Conservation (phyloP, 83 land plant genomes). For the Picea engelmannii region DNA sequence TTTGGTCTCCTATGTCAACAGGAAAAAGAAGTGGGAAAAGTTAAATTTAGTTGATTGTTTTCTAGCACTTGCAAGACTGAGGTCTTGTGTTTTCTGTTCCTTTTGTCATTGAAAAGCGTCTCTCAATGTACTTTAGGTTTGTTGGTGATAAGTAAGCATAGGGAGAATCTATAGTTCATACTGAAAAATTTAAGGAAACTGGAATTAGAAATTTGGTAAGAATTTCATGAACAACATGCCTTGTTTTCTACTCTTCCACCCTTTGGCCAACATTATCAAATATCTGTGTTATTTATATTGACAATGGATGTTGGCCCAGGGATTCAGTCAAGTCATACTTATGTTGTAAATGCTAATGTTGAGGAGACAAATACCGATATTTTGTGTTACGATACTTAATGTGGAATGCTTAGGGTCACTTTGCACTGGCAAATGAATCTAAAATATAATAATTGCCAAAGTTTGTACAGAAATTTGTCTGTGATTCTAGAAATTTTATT, state of each 20-base stretch:
- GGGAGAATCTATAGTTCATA: not conserved
- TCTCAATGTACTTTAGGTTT: not conserved
- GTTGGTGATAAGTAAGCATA: not conserved
- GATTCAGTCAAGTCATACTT: too few relatives aligned
- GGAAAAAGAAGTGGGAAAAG: not conserved
- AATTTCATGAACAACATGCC: too few relatives aligned
- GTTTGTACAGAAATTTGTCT: not conserved
- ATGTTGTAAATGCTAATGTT: not conserved
- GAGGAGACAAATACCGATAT: not conserved
- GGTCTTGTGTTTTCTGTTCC: not conserved
- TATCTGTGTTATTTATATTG: too few relatives aligned
- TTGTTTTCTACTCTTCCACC: too few relatives aligned
- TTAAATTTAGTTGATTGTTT: not conserved
- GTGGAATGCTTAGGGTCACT: not conserved
- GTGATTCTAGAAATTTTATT: not conserved
- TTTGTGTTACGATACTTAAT: not conserved
- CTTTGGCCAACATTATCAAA: too few relatives aligned
- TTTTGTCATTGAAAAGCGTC: not conserved
- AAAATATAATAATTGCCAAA: not conserved
- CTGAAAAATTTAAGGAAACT: not conserved
- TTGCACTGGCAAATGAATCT: not conserved
- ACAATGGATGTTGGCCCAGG: too few relatives aligned
- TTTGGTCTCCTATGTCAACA: not conserved
- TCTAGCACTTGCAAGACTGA: not conserved
- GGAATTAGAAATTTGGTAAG: too few relatives aligned